Conservation (phyloP, 495 filamentous ascomycete genomes). For the Podospora pseudocomata region DNA sequence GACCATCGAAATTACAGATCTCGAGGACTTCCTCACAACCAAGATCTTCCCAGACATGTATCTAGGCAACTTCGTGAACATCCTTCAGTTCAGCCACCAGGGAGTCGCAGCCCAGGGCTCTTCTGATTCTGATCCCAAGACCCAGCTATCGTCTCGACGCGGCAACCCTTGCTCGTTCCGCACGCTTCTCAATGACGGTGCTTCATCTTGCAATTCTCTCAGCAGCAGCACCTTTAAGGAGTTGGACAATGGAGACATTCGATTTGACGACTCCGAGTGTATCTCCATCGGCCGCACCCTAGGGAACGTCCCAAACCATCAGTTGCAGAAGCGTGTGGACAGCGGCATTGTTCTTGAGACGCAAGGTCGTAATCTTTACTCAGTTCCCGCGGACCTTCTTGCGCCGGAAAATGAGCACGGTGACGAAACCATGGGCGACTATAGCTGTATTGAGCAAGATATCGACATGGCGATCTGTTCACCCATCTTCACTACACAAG, state of each 20-base stretch:
- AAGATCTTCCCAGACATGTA: not conserved
- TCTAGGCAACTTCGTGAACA: not conserved
- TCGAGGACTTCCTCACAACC: not conserved
- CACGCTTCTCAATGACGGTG: slow-evolving; percentile 18
- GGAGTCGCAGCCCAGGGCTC: not conserved
- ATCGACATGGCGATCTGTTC: not conserved
- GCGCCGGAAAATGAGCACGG: slow-evolving; percentile 1
- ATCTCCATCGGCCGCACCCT: slow-evolving; percentile 19
- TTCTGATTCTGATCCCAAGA: not conserved
- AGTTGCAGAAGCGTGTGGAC: not conserved
- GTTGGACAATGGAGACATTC: slow-evolving; percentile 8
- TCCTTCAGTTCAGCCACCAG: not conserved
- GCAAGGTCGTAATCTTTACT: not conserved
- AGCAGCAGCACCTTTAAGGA: slow-evolving; percentile 4
- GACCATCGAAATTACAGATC: not conserved
- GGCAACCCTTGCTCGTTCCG: slow-evolving; percentile 17
- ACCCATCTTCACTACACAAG: not conserved
- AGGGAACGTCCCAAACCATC: not conserved
- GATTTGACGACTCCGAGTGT: slow-evolving; percentile 23
- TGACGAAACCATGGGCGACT: not conserved
- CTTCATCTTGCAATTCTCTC: not conserved
- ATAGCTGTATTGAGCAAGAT: not conserved
- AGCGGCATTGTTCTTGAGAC: not conserved
- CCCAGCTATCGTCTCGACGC: slow-evolving; percentile 2
- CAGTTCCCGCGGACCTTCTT: slow-evolving; percentile 9